These are phyloP conservation scores for Hirschfeldia incana DNA, from an alignment of 345 rosid species.

Conservation along the genomic window DNA sequence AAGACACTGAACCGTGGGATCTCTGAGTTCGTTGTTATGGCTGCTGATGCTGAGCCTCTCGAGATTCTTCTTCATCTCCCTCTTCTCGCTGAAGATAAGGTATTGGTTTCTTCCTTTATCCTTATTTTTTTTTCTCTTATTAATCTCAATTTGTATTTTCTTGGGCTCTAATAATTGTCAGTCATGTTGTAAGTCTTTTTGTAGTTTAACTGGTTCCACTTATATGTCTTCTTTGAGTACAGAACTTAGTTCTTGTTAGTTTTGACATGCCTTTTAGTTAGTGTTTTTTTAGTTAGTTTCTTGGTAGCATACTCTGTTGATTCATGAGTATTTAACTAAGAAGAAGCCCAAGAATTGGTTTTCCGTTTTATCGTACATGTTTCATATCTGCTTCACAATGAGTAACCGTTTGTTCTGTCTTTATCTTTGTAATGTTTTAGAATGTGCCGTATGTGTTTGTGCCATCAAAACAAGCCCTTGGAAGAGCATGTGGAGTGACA, in stretches of 20 bases:
- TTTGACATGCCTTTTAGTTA: not conserved
- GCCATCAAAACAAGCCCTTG: conserved; percentile 89
- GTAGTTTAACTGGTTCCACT: no score
- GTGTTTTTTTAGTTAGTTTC: not conserved
- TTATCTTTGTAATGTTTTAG: conserved; percentile 40
- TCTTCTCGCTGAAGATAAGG: conserved; percentile 87
- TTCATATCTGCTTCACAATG: not conserved
- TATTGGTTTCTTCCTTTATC: not conserved
- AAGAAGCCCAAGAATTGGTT: not conserved
- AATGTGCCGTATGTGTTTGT: conserved; percentile 97
- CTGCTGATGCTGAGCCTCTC: conserved; percentile 76
- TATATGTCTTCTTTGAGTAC: not conserved
- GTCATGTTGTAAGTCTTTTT: not conserved
- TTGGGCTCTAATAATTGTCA: not conserved
- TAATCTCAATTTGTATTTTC: conserved; percentile 2
- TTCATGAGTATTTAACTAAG: not conserved
- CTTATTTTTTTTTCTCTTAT: not conserved
- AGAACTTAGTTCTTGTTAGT: not conserved
- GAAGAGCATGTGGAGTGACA: conserved; percentile 94
- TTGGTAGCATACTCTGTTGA: not conserved
- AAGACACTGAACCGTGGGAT: conserved; percentile 94
- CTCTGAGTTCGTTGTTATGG: conserved; percentile 84
- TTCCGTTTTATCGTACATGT: not conserved
- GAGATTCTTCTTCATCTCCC: conserved; percentile 83
- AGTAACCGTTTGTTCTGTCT: not conserved